phyloP scores from a whole-genome alignment of 2,329 filamentous ascomycete species.

The Fusarium secorum region DNA sequence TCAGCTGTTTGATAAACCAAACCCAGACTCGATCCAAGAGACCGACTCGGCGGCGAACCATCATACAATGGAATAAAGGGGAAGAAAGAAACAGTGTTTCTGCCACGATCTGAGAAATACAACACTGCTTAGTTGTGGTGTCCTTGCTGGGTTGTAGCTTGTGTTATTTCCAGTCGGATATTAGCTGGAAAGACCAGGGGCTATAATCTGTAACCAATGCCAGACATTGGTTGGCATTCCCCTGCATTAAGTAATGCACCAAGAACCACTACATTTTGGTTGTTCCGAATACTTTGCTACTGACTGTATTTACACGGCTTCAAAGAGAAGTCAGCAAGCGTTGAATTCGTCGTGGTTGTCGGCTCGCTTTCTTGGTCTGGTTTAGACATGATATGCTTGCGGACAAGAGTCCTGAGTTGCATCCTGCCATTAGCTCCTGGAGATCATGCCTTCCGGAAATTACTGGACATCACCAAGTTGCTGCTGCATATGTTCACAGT shows the following conservation, averaged over 20 bases:
- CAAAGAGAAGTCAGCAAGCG: conserved; percentile 6
- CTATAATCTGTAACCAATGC: too few species aligned
- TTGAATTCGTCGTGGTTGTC: neutral
- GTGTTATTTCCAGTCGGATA: neutral
- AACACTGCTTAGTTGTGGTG: neutral
- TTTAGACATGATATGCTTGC: neutral
- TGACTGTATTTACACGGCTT: too few species aligned
- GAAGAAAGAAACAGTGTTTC: neutral
- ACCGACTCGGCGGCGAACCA: conserved; percentile 1
- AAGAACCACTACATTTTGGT: neutral
- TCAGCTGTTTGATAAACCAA: neutral
- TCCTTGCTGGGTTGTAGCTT: too few species aligned
- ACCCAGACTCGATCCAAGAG: neutral
- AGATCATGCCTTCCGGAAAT: neutral
- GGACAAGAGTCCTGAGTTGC: neutral
- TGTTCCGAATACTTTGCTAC: neutral
- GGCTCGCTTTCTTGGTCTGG: neutral
- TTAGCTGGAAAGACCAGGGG: neutral
- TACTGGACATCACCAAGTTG: neutral
- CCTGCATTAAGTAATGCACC: neutral
- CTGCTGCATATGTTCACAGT: neutral
- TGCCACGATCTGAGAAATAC: neutral
- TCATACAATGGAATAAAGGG: neutral
- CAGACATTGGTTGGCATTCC: neutral
- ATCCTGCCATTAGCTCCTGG: neutral